A percentile compares a stretch with the other conserved stretches of the same genome.
These are phyloP conservation scores for Copromyces sp. DNA, from an alignment of 495 filamentous ascomycete species.

Conservation along the genomic window DNA sequence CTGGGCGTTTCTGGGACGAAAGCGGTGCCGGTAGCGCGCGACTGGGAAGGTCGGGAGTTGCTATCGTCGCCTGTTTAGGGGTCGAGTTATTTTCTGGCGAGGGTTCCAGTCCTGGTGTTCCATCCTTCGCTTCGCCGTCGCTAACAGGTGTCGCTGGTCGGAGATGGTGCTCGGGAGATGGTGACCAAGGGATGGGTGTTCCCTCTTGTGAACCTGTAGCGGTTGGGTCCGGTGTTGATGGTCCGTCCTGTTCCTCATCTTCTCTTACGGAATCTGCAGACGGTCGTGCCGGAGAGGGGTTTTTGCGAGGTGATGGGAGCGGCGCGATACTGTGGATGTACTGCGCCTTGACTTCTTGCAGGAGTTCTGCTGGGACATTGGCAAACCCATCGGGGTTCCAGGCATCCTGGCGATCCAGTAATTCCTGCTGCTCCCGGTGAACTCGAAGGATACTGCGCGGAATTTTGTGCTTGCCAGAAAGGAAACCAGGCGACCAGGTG, in stretches of 20 bases:
- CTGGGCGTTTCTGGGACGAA: background rate
- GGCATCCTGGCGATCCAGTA: constrained; percentile 42
- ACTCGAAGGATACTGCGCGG: constrained; percentile 26
- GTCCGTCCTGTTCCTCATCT: background rate
- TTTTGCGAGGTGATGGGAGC: background rate
- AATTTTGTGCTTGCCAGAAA: background rate
- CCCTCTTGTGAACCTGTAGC: background rate
- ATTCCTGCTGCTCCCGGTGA: constrained; percentile 46
- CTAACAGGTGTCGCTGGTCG: background rate
- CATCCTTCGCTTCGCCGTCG: background rate
- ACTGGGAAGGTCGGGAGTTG: background rate
- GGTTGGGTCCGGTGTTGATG: background rate
- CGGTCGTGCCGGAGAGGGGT: background rate
- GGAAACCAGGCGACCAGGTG: constrained; percentile 3
- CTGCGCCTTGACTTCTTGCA: constrained; percentile 18
- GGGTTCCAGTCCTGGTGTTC: background rate
- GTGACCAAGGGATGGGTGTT: constrained; percentile 8
- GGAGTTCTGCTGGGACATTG: constrained; percentile 30
- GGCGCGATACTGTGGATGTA: background rate
- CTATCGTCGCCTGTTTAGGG: background rate
- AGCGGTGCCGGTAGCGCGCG: background rate
- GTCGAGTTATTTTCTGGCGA: background rate
- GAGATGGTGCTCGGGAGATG: constrained; percentile 5
- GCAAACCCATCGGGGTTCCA: constrained; percentile 24
- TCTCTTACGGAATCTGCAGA: background rate